Evolutionary conservation across 495 filamentous ascomycete genomes (phyloP), one percentile per base, ranked within the genome.

Genomic region (Aspergillus leporis): DNA sequence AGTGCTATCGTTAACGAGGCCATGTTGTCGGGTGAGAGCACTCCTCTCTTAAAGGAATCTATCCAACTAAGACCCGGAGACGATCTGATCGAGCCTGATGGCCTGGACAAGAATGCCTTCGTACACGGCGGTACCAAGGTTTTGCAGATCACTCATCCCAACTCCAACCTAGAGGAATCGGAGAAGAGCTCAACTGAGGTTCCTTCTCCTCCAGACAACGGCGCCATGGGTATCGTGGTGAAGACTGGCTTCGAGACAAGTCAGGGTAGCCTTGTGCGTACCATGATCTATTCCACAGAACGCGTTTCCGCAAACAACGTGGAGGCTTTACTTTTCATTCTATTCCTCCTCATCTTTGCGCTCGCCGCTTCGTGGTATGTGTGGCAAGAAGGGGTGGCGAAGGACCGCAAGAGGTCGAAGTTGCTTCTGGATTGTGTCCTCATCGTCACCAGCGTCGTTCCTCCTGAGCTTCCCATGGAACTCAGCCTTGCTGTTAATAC

Each of bases 321-420:
- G 51, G 94, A 99, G 72, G 94, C 94, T 4, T 75, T 99, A 14
- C 74, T 96, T 34, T 99, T 99, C 78, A 99, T 99, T 62, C 81
- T 98, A 49, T 99, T 99, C 80, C 82, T 99, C 5, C 83, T 96
- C 50, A 84, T 97, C 65, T 99, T 99, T 77, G 94, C 94, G 62
- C 81, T 99, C 71, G 94, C 94, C 55, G 94, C 94, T 32, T 95
- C 93, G n/a, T 98, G 95, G 94, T 99, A 99, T 70, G 94, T 99
- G 50, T 99, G 94, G 94, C 85, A 92, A 58, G 93, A 99, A 73
- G 94, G 94, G 75, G 93, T 98, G 38, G 75, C 81, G 55, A 89
- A 88, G 77, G 93, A 98, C 70, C 87, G 94, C 66, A 97, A 98
- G 81, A 86, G 94, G 58, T 97, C 92, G 21, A 99, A 99, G 83